Evolutionary conservation across 805 yeast species (phyloP), one percentile per base, ranked within the genome.

Genomic region (Cyberlindnera xylosilytica): DNA sequence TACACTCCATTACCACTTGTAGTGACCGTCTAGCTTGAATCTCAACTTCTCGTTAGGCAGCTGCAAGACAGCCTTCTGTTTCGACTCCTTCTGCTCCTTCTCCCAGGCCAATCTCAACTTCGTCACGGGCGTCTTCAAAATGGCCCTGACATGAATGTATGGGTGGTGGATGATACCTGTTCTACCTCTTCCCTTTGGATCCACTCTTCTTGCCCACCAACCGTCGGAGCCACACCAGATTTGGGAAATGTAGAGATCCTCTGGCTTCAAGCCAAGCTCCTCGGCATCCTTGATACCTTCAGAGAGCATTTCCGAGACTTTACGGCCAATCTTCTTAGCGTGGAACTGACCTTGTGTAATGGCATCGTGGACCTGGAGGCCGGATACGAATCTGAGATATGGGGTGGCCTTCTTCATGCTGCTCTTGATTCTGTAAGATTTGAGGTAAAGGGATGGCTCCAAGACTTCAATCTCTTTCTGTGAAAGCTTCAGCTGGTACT

Each of bases 161-260:
- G 85, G 79, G 57, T 87, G 93, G 24, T 72, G 74, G 38, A 85
- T 74, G 44, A 86, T 65, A 60, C 98, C 98, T 17, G 77, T 72
- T 63, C 96, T 79, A 50, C 97, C 97, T 69, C 98, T 81, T 50
- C 93, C 96, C 68, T 88, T 89, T 60, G 75, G 73, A 54, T 91
- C 97, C 9, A 80, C 64, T 61, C 93, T 76, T 62, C 78, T 82
- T 22, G 60, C 56, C 81, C 84, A 79, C 39, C 65, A 58, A 17
- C 96, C 96, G 63, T 91, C 98, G 44, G 89, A 81, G 32, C 97
- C 97, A 20, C 81, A 81, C 97, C 97, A 91, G 45, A 89, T 78
- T 57, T 86, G 86, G 34, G 82, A 78, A 43, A 91, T 75, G 55
- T 83, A 87, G 33, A 89, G 62, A 29, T 75, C 75, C 45, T 82